Percentiles rank a stretch among this genome's conserved stretches.
phyloP scores from a whole-genome alignment of 352 stramenopile species.

The Sclerospora graminicola region DNA sequence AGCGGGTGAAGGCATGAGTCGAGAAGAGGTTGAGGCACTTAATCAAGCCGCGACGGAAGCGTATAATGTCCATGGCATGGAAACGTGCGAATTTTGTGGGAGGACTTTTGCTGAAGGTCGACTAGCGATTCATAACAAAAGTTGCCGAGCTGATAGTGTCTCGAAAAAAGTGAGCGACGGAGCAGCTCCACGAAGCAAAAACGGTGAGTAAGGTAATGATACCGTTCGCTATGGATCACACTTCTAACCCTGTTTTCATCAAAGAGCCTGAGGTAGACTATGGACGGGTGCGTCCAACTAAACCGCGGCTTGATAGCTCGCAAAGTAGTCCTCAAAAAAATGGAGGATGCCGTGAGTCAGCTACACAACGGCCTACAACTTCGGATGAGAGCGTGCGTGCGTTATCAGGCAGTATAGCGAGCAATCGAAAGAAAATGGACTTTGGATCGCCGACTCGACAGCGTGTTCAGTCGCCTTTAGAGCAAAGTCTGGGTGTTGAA shows the following conservation, averaged over 20 bases:
- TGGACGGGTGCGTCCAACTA: slow-evolving; percentile 11
- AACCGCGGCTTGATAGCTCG: slow-evolving; percentile 2
- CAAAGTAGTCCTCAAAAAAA: slow-evolving; percentile 4
- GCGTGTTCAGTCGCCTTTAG: slow-evolving; percentile 35
- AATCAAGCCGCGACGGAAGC: slow-evolving; percentile 54
- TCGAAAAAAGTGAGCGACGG: slow-evolving; percentile 41
- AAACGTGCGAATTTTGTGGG: slow-evolving; percentile 66
- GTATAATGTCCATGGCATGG: slow-evolving; percentile 69
- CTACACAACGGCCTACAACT: slow-evolving; percentile 9
- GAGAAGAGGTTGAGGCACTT: slow-evolving; percentile 55
- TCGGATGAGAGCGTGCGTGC: slow-evolving; percentile 12
- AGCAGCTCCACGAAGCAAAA: slow-evolving; percentile 36
- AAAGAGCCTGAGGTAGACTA: slow-evolving; percentile 26
- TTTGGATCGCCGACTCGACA: slow-evolving; percentile 2
- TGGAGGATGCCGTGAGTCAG: neutral
- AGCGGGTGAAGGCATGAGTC: slow-evolving; percentile 22
- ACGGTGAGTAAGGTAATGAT: slow-evolving; percentile 19
- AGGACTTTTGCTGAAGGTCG: slow-evolving; percentile 66
- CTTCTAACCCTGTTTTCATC: neutral
- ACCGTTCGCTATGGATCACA: neutral
- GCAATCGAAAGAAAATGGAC: slow-evolving; percentile 49
- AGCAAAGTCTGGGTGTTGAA: slow-evolving; percentile 9
- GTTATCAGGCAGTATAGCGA: slow-evolving; percentile 41
- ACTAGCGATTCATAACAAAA: slow-evolving; percentile 59
- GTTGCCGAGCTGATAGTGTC: slow-evolving; percentile 33